phyloP scores from a whole-genome alignment of 192 early-diverging fungal species.

The Thamnidium elegans region DNA sequence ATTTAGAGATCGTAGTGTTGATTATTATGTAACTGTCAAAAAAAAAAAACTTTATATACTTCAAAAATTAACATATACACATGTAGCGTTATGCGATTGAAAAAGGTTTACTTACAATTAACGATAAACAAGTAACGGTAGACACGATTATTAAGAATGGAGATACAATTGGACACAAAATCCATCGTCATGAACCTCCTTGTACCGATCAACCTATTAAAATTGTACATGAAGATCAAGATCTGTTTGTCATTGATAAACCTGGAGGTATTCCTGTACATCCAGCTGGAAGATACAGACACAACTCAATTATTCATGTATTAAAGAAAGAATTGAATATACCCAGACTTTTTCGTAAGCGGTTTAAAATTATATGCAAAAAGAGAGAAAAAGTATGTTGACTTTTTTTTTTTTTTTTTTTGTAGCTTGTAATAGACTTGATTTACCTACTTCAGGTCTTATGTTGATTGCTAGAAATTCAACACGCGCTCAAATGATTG shows the following conservation, averaged over 20 bases:
- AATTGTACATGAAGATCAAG: slow-evolving; percentile 62
- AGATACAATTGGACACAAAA: slow-evolving; percentile 77
- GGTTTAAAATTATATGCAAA: neutral
- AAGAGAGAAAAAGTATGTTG: neutral
- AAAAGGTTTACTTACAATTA: slow-evolving; percentile 80
- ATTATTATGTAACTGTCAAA: slow-evolving; percentile 72
- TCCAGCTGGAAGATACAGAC: slow-evolving; percentile 80
- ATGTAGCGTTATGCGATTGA: slow-evolving; percentile 67
- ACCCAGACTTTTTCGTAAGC: slow-evolving; percentile 54
- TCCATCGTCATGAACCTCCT: slow-evolving; percentile 96
- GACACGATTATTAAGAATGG: slow-evolving; percentile 71
- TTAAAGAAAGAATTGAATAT: slow-evolving; percentile 61
- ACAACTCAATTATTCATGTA: slow-evolving; percentile 78
- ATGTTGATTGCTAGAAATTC: slow-evolving; percentile 72
- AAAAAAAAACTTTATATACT: neutral
- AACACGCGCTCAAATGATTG: slow-evolving; percentile 59
- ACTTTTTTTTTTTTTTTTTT: neutral
- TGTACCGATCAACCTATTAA: slow-evolving; percentile 61
- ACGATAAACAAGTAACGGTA: slow-evolving; percentile 50
- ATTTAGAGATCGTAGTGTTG: slow-evolving; percentile 76
- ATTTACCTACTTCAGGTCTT: slow-evolving; percentile 91
- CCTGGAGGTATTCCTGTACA: slow-evolving; percentile 87
- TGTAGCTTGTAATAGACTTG: slow-evolving; percentile 85
- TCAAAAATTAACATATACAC: neutral
- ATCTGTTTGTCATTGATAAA: slow-evolving; percentile 85